Evolutionary conservation across 2,329 filamentous ascomycete genomes (phyloP).

Genomic region (Penicillium sp.): DNA sequence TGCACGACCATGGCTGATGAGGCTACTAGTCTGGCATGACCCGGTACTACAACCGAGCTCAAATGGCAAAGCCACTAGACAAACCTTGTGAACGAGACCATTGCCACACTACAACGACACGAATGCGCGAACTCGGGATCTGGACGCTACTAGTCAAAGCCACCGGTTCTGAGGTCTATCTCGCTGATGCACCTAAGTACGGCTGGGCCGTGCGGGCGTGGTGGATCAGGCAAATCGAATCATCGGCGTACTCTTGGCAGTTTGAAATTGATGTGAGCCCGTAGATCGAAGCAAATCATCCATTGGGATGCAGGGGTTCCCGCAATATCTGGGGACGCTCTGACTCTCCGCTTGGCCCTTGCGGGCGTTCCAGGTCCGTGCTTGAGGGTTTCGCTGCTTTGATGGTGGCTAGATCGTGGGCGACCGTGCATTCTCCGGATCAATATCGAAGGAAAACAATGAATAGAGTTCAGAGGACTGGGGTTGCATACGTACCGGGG

Average conservation of each 20-base stretch:
- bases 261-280: not conserved
- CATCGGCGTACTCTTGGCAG: constrained; percentile 9
- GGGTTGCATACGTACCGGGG: no score
- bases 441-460: not conserved
- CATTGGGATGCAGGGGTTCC: constrained; percentile 23
- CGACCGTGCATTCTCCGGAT: not conserved
- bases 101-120: constrained; percentile 4
- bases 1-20: constrained; percentile 2
- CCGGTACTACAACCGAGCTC: constrained; percentile 15
- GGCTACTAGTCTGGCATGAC: constrained; percentile 19
- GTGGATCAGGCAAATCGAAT: not conserved
- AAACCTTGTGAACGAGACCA: constrained; percentile 8
- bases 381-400: constrained; percentile 7
- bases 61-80: constrained; percentile 10
- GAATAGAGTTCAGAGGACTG: no score
- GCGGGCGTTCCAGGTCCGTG: constrained; percentile 26
- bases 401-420: not conserved
- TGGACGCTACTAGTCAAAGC: not conserved
- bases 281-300: constrained; percentile 12
- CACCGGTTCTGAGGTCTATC: not conserved
- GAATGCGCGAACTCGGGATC: not conserved
- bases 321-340: constrained; percentile 14
- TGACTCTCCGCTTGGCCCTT: constrained; percentile 25
- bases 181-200: not conserved
- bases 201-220: not conserved